Conservation (phyloP, 495 filamentous ascomycete species). For the Jackrogersella minutella region DNA sequence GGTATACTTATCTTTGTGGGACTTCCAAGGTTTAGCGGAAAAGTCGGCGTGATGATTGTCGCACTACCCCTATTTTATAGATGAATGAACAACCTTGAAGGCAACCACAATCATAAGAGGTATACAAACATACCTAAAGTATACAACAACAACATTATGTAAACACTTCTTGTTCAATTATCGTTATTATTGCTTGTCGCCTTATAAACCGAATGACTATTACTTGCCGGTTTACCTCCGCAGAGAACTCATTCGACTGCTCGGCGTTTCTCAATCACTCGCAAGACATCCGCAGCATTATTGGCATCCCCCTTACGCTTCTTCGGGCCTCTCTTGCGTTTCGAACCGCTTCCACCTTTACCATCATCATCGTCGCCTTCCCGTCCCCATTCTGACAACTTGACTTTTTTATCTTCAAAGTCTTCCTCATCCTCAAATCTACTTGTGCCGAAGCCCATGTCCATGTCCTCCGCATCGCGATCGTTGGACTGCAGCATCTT, state of each 20-base stretch:
- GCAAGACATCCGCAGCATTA: slow-evolving; percentile 80
- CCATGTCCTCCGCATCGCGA: slow-evolving; percentile 90
- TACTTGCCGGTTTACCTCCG: background rate
- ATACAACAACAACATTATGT: no score
- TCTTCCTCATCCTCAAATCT: slow-evolving; percentile 84
- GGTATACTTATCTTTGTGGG: slow-evolving; percentile 20
- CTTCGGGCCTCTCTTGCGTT: slow-evolving; percentile 82
- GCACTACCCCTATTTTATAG: slow-evolving; percentile 1
- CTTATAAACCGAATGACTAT: background rate
- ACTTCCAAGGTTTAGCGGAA: slow-evolving; percentile 24
- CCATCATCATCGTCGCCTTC: slow-evolving; percentile 62
- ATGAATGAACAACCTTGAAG: no score
- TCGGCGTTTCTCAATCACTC: slow-evolving; percentile 73
- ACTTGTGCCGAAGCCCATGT: slow-evolving; percentile 90
- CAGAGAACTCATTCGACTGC: slow-evolving; percentile 22
- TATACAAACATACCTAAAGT: no score
- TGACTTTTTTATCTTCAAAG: slow-evolving; percentile 63
- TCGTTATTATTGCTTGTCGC: background rate
- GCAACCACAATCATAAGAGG: background rate
- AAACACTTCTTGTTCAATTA: background rate
- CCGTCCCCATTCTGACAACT: slow-evolving; percentile 71
- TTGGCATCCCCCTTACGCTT: slow-evolving; percentile 88
- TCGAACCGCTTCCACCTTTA: slow-evolving; percentile 57
- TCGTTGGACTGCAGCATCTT: slow-evolving; percentile 79
- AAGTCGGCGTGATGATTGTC: background rate